These are phyloP conservation scores for Endogone sp. DNA, from an alignment of 192 early-diverging fungal species.

Conservation along the genomic window DNA sequence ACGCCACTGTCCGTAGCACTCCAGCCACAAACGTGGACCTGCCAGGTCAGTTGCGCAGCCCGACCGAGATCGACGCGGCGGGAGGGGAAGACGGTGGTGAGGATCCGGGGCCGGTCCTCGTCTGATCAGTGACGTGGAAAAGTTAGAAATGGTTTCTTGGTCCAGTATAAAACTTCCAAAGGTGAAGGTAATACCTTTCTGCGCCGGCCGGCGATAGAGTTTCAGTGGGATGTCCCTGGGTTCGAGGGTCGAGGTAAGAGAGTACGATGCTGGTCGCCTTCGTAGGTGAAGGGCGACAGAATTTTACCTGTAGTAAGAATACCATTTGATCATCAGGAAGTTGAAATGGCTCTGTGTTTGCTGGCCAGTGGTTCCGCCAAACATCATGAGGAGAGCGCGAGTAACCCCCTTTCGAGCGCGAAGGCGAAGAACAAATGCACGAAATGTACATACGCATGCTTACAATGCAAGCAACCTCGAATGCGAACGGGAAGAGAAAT, in stretches of 20 bases:
- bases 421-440: no score
- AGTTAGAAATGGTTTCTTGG: not conserved
- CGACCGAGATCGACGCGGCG: not conserved
- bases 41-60: not conserved
- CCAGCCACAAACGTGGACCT: not conserved
- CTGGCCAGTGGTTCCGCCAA: no score
- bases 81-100: not conserved
- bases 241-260: not conserved
- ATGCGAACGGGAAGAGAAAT: no score
- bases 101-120: not conserved
- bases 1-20: not conserved
- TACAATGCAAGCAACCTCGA: no score
- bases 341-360: no score
- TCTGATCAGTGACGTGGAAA: not conserved
- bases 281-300: not conserved
- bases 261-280: no score
- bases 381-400: no score
- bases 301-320: conserved; percentile 30
- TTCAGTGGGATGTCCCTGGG: not conserved
- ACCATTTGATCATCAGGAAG: no score
- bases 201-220: not conserved
- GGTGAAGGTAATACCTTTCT: not conserved
- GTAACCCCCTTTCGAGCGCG: no score
- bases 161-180: not conserved
- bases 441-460: no score